These are phyloP conservation scores for Thalia dealbata DNA, from an alignment of 176 grass and related monocot species.

Conservation along the genomic window DNA sequence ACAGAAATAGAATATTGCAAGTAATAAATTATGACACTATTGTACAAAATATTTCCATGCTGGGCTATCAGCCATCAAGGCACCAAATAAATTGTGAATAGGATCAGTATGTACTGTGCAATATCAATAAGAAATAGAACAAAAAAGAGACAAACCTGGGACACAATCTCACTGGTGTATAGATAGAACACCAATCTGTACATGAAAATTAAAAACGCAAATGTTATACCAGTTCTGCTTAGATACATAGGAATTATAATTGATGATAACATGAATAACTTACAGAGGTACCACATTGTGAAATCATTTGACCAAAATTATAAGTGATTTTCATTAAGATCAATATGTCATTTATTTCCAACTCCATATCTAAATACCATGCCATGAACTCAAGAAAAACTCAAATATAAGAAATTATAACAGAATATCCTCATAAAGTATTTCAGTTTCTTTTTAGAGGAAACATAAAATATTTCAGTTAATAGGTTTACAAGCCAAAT, in stretches of 20 bases:
- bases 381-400: no score
- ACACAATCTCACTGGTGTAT: conserved; percentile 58
- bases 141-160: conserved; percentile 45
- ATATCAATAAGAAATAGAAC: neutral
- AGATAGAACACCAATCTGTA: conserved; percentile 74
- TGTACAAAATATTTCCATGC: neutral
- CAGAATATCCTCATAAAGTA: neutral
- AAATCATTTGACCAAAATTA: neutral
- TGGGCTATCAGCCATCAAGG: neutral
- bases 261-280: neutral
- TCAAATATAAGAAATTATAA: neutral
- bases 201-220: conserved; percentile 16
- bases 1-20: neutral
- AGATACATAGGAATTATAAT: neutral
- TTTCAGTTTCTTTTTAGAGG: no score
- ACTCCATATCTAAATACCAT: no score
- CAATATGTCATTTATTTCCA: neutral
- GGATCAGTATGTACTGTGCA: neutral
- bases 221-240: neutral
- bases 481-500: no score
- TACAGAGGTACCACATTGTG: neutral
- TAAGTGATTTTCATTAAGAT: neutral
- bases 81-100: neutral
- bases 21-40: neutral
- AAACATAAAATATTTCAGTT: no score